Conservation (phyloP, 768 basidiomycete genomes). For the Clathrus columnatus region DNA sequence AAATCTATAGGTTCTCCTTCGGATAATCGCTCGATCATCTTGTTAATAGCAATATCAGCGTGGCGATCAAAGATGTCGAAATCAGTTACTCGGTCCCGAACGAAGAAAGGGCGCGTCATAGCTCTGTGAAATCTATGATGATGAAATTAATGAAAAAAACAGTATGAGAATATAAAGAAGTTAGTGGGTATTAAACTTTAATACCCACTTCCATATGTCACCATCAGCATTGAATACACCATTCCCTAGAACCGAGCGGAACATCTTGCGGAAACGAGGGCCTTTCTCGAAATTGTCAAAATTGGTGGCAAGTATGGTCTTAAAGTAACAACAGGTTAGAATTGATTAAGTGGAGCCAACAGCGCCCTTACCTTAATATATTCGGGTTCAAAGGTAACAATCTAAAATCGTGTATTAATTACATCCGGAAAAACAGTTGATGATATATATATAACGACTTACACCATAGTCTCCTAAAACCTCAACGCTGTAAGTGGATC, state of each 20-base stretch:
- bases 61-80: slow-evolving; percentile 27
- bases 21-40: slow-evolving; percentile 12
- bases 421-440: neutral
- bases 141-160: neutral
- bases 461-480: neutral
- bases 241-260: slow-evolving; percentile 10
- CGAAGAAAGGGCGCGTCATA: slow-evolving; percentile 31
- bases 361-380: slow-evolving; percentile 38
- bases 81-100: slow-evolving; percentile 26
- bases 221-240: slow-evolving; percentile 23
- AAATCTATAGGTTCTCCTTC: slow-evolving; percentile 16
- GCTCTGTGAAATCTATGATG: slow-evolving; percentile 22
- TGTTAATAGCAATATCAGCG: slow-evolving; percentile 12
- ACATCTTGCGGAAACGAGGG: slow-evolving; percentile 28
- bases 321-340: neutral
- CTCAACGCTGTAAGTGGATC: neutral
- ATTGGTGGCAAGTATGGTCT: slow-evolving; percentile 45
- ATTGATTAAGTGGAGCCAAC: no score
- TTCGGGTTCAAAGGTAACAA: slow-evolving; percentile 43
- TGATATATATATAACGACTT: neutral
- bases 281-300: slow-evolving; percentile 54
- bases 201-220: slow-evolving; percentile 16
- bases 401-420: slow-evolving; percentile 11
- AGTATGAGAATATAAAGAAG: no score
- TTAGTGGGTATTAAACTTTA: no score